phyloP scores from a whole-genome alignment of 2,329 filamentous ascomycete species.

The Pseudogymnoascus sp. region DNA sequence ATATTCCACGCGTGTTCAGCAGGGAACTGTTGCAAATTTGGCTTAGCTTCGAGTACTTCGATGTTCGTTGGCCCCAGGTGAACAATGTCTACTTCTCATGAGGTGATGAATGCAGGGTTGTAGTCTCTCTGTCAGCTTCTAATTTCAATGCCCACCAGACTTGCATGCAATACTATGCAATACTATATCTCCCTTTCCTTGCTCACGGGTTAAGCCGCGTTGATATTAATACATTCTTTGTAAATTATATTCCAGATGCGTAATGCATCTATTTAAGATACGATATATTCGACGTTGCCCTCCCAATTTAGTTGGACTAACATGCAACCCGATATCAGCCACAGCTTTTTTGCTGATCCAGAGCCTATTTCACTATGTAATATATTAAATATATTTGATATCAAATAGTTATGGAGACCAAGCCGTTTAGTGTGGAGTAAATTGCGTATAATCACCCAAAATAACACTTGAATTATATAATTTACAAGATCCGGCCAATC shows the following conservation, averaged over 20 bases:
- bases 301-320: too few relatives aligned
- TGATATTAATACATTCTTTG: too few relatives aligned
- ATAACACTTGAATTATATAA: neutral
- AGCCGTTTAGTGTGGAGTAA: neutral
- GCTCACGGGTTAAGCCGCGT: too few relatives aligned
- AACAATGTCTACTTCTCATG: neutral
- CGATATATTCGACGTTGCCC: too few relatives aligned
- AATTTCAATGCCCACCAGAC: neutral
- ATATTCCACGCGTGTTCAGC: neutral
- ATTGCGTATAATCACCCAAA: neutral
- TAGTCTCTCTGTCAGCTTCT: neutral
- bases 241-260: too few relatives aligned
- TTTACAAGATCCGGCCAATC: neutral
- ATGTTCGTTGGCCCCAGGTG: neutral
- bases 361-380: neutral
- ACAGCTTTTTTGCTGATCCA: neutral
- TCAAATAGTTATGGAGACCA: neutral
- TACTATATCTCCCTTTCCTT: too few relatives aligned
- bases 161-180: too few relatives aligned
- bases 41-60: neutral
- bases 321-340: too few relatives aligned
- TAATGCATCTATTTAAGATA: too few relatives aligned
- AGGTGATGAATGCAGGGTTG: neutral
- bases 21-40: neutral
- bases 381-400: neutral